phyloP scores from a whole-genome alignment of 352 stramenopile species.

The Globisporangium barbulae region DNA sequence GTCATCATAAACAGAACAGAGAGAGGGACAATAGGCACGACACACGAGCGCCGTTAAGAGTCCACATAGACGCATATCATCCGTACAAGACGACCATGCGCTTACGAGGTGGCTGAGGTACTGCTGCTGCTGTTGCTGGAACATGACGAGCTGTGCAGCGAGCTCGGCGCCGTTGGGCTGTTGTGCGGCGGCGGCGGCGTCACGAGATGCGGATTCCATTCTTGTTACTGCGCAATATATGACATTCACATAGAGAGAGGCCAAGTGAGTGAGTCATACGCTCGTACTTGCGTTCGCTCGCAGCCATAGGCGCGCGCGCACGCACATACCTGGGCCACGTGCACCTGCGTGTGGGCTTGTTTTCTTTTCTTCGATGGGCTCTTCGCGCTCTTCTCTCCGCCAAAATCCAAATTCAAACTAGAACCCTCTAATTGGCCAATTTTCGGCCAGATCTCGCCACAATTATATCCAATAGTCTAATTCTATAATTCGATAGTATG shows the following conservation, averaged over 20 bases:
- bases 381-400: not conserved
- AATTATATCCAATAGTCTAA: no score
- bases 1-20: not conserved
- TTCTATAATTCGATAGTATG: no score
- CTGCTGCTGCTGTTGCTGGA: constrained; percentile 61
- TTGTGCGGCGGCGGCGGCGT: constrained; percentile 12
- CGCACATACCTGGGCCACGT: not conserved
- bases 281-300: not conserved
- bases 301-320: not conserved
- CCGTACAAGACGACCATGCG: not conserved
- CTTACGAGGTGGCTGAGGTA: constrained; percentile 49
- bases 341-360: not conserved
- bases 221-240: not conserved
- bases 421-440: not conserved
- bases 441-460: no score
- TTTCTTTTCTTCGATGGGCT: not conserved
- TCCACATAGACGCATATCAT: not conserved
- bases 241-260: not conserved
- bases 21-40: not conserved
- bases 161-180: constrained; percentile 29
- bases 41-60: not conserved
- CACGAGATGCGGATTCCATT: constrained; percentile 11
- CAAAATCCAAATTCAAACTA: constrained; percentile 1
- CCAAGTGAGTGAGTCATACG: not conserved
- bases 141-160: constrained; percentile 47